Percentiles rank a stretch among this genome's conserved stretches.
These are phyloP conservation scores for Nakazawaea wickerhamii DNA, from an alignment of 805 yeast species.

Conservation along the genomic window DNA sequence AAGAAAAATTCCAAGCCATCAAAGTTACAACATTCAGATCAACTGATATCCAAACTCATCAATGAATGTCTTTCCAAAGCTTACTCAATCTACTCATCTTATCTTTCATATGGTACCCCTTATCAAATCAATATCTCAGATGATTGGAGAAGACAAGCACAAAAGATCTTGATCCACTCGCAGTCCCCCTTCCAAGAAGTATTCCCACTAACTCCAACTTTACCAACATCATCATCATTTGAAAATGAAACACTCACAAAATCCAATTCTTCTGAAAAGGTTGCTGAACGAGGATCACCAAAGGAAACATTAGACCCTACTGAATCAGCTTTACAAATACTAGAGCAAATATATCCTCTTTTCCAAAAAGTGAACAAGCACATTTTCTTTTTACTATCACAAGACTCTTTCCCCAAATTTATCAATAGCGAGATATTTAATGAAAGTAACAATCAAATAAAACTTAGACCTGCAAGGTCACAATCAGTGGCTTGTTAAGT, in stretches of 20 bases:
- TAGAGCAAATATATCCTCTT: slow-evolving; percentile 35
- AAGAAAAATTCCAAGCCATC: too few species aligned
- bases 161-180: slow-evolving; percentile 33
- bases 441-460: slow-evolving; percentile 21
- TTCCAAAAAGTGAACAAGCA: slow-evolving; percentile 44
- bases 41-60: slow-evolving; percentile 37
- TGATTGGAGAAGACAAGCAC: slow-evolving; percentile 37
- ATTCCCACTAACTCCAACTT: slow-evolving; percentile 8
- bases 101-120: slow-evolving; percentile 61
- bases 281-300: too few species aligned
- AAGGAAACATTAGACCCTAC: too few species aligned
- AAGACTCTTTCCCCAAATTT: slow-evolving; percentile 72
- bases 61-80: slow-evolving; percentile 56
- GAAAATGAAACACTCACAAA: too few species aligned
- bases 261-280: too few species aligned
- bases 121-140: slow-evolving; percentile 67
- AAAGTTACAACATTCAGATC: slow-evolving; percentile 12
- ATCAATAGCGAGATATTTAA: slow-evolving; percentile 34
- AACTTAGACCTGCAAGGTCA: slow-evolving; percentile 11
- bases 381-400: slow-evolving; percentile 57
- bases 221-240: background rate
- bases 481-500: background rate
- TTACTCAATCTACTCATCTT: slow-evolving; percentile 60
- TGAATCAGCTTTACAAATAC: slow-evolving; percentile 23
- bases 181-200: slow-evolving; percentile 26